Evolutionary conservation across 2,329 filamentous ascomycete species (phyloP).

Genomic region (Penicillium crustosum): DNA sequence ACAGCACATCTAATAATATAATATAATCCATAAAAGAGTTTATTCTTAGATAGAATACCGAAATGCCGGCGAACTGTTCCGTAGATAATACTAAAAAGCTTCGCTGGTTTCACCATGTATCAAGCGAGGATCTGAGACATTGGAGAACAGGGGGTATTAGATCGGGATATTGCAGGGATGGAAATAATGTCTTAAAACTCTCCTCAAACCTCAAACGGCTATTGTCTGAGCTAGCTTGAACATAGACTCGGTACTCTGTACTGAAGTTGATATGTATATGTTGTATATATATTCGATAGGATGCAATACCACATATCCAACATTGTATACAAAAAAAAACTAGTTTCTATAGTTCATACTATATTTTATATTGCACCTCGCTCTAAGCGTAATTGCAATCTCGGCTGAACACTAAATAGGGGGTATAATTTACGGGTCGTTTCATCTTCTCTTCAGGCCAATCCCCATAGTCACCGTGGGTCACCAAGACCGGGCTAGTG

Average conservation of each 20-base stretch:
- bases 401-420: background rate
- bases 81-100: background rate
- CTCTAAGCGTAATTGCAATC: background rate
- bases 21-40: background rate
- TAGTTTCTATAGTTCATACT: too few species aligned
- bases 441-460: slow-evolving; percentile 23
- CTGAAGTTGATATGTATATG: background rate
- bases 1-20: slow-evolving; percentile 1
- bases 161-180: slow-evolving; percentile 3
- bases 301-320: background rate
- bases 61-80: background rate
- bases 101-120: background rate
- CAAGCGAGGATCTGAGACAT: slow-evolving; percentile 6
- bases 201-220: background rate
- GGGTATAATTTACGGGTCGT: slow-evolving; percentile 11
- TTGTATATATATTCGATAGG: background rate
- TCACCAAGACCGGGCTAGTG: slow-evolving; percentile 15
- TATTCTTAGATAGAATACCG: background rate
- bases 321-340: background rate
- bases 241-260: background rate
- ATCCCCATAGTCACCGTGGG: slow-evolving; percentile 19
- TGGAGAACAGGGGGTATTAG: too few species aligned
- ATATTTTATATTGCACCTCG: background rate
- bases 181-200: too few species aligned
- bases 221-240: background rate